Percentiles rank a stretch among this genome's conserved stretches.
Conservation (phyloP, 768 basidiomycete species). For the Daedalea quercina region DNA sequence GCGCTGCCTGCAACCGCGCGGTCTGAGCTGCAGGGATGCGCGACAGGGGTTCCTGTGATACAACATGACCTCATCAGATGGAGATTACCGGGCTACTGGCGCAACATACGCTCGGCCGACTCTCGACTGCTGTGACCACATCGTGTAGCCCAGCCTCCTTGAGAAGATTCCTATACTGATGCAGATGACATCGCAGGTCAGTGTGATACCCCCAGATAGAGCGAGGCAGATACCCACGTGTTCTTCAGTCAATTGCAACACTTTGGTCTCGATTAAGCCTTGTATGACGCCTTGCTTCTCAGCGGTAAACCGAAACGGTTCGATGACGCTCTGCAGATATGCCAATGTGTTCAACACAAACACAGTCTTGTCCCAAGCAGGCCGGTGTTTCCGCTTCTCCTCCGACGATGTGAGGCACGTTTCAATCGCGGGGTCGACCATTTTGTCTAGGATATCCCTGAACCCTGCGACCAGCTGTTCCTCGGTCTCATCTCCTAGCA, state of each 20-base stretch:
- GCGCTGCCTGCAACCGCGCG: constrained; percentile 49
- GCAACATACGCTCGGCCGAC: constrained; percentile 33
- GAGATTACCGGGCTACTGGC: neutral
- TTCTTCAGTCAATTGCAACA: constrained; percentile 63
- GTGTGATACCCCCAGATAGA: neutral
- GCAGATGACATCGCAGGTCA: neutral
- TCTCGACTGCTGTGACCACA: constrained; percentile 36
- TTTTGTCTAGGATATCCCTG: constrained; percentile 70
- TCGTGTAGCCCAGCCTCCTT: constrained; percentile 47
- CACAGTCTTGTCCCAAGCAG: constrained; percentile 74
- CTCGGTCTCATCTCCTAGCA: constrained; percentile 49
- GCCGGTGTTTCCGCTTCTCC: constrained; percentile 47
- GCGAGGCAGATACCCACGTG: constrained; percentile 52
- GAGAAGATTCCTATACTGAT: constrained; percentile 45
- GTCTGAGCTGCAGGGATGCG: constrained; percentile 64
- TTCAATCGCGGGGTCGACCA: constrained; percentile 77
- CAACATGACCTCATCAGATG: neutral
- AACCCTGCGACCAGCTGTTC: constrained; percentile 38
- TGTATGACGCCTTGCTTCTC: constrained; percentile 55
- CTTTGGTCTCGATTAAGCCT: constrained; percentile 51
- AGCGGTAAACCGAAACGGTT: constrained; percentile 60
- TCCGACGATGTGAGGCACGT: constrained; percentile 67
- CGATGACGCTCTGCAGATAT: constrained; percentile 67
- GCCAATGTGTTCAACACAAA: constrained; percentile 84
- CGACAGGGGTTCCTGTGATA: constrained; percentile 63